These are phyloP conservation scores for Debaryomyces nepalensis DNA, from an alignment of 1,139 yeast genomes.

Conservation along the genomic window DNA sequence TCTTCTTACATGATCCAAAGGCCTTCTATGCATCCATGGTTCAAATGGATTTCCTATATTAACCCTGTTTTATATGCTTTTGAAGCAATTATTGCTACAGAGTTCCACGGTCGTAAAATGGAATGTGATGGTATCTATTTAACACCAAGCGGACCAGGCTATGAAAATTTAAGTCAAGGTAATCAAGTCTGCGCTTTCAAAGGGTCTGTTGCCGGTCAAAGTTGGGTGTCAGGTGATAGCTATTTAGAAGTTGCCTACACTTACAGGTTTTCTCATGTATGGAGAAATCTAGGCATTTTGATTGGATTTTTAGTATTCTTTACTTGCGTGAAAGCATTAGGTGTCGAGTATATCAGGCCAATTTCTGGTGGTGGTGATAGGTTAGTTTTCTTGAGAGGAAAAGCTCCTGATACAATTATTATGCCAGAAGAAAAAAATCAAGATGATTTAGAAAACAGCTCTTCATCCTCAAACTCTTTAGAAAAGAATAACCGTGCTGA, in stretches of 20 bases:
- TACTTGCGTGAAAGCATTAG: conserved; percentile 46
- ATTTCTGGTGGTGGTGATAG: conserved; percentile 62
- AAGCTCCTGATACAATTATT: conserved; percentile 40
- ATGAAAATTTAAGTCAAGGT: conserved; percentile 38
- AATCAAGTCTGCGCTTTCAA: conserved; percentile 56
- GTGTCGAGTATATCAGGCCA: conserved; percentile 57
- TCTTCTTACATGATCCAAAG: conserved; percentile 61
- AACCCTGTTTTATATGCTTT: conserved; percentile 62
- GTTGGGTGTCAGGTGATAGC: conserved; percentile 51
- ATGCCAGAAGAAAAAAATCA: conserved; percentile 25
- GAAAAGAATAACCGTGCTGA: conserved; percentile 39
- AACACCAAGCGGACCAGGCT: conserved; percentile 59
- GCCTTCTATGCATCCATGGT: conserved; percentile 68
- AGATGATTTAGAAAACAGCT: conserved; percentile 11
- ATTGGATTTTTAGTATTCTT: conserved; percentile 60
- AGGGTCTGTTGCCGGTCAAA: conserved; percentile 52
- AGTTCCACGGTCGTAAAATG: conserved; percentile 61
- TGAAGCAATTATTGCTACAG: conserved; percentile 57
- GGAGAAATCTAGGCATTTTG: conserved; percentile 70
- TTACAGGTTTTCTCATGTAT: conserved; percentile 52
- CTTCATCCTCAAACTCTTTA: conserved; percentile 12
- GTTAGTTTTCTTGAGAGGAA: conserved; percentile 59
- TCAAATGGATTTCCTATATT: conserved; percentile 63
- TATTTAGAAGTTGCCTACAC: conserved; percentile 49
- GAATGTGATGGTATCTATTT: conserved; percentile 45